Evolutionary conservation across 495 filamentous ascomycete genomes (phyloP), one percentile per base, ranked within the genome.

Genomic region (Haplographium delicatum): DNA sequence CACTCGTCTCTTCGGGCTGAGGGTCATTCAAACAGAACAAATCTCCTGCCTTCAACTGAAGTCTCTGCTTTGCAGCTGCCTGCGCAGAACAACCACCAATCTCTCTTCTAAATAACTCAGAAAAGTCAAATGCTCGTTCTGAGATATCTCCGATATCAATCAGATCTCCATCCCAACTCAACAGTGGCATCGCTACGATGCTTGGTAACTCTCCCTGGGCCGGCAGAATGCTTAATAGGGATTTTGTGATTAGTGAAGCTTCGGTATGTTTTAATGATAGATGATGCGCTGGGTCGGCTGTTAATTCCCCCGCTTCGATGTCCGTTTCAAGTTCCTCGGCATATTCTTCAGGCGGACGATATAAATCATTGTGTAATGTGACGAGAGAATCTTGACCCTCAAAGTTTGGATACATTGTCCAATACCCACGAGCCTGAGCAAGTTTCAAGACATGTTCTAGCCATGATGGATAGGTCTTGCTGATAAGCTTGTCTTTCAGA

Each of bases 401-500:
- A 13, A 79, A 69, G 26, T 77, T 75, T 2, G 89, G 89, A 61
- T 91, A 91, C 0, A 89, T 68, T 39, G 85, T 75, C 58, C 72
- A 82, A 66, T 91, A 94, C 9, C 86, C 86, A 24, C 81, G 76
- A 4, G 76, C 78, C 3, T 83, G 78, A 45, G 84, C 80, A 27
- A 95, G 72, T 59, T 85, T 82, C 20, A 89, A 73, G 35, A 88
- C 64, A 54, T 87, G 79, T 65, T 93, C 88, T 54, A 88, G 73
- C 77, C 88, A 91, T 4, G 86, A 73, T 5, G 89, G 89, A 42
- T 86, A 79, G 47, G 68, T 75, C 44, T 75, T 76, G 50, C 78
- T 83, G 30, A 79, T 64, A 8, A 72, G 62, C 45, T 81, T 80
- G 30, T 71, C 58, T 10, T 66, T 47, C 27, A 74, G 54, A 0